Percentiles rank a stretch among this genome's conserved stretches.
These are phyloP conservation scores for Trametes hirsuta DNA, from an alignment of 1,284 basidiomycete genomes.

Conservation along the genomic window DNA sequence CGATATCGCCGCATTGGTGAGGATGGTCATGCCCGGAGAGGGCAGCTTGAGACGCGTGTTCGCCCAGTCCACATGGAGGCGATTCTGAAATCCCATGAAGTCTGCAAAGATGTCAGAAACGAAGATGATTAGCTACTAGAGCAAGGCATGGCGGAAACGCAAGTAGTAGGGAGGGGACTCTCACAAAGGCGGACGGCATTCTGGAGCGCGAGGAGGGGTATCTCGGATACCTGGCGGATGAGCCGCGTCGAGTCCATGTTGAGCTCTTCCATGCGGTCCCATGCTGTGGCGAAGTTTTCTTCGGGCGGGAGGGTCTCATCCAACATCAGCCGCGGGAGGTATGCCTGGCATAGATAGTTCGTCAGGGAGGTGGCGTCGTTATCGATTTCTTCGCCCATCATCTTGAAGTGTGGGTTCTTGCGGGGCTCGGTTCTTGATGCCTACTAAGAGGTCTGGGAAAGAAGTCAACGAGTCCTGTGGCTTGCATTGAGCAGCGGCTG, in stretches of 20 bases:
- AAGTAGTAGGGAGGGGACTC: background rate
- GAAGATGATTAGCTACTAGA: background rate
- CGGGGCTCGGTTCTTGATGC: too few relatives aligned
- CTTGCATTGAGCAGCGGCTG: too few relatives aligned
- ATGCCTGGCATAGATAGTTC: slow-evolving; percentile 7
- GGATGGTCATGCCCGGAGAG: slow-evolving; percentile 3
- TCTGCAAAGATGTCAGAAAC: background rate
- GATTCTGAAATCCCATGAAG: slow-evolving; percentile 1
- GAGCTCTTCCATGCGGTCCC: slow-evolving; percentile 5
- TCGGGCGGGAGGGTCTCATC: background rate
- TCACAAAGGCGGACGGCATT: slow-evolving; percentile 3
- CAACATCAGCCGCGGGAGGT: slow-evolving; percentile 7
- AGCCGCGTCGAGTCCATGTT: background rate
- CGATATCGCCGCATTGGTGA: background rate
- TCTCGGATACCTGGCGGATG: background rate
- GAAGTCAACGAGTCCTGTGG: too few relatives aligned
- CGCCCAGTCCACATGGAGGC: slow-evolving; percentile 8
- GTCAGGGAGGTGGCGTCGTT: slow-evolving; percentile 1
- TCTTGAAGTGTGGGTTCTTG: background rate
- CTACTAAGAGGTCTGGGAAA: too few relatives aligned
- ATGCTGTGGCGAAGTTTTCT: background rate
- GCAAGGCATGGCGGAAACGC: too few relatives aligned
- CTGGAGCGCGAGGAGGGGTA: slow-evolving; percentile 2
- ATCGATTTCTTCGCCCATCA: background rate
- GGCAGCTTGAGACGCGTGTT: slow-evolving; percentile 13